Base-by-base conservation (phyloP, 345 rosid genomes). In the Eutrema yunnanense region DNA sequence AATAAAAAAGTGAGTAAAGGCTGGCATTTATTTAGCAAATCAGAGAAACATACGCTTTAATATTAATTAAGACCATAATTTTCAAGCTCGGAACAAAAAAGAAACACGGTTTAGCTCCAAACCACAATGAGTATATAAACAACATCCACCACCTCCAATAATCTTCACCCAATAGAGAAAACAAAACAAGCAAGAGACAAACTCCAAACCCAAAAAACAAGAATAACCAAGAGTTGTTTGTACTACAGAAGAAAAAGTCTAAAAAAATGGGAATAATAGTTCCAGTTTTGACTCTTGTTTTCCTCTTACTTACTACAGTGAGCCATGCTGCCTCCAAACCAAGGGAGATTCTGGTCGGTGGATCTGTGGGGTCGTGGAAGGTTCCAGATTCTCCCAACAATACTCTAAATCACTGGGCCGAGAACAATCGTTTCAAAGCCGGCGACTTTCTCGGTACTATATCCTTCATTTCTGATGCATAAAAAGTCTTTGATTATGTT, bases 311-410 rank as follows among this genome's bases (percentile, higher is more conserved):
- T 16, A 9, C 77, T 11, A 27, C 74, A 68, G 36, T 49, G 66
- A 69, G 81, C 46, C 83, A 84, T 72, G 87, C 86, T 11, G 65
- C 51, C n/a, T 16, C 60, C 6, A 69, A 38, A 2, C 60, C 71
- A 7, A 81, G 65, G 51, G 79, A 79, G 29, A 37, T 86, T 36
- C 30, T 84, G 6, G 85, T 91, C 22, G 91, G 96, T 2, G 91
- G 96, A 49, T 79, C 71, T 44, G 64, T 71, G 2, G 71, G 77
- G 54, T 67, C 89, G 0, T 90, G 97, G 95, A 75, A 80, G 71
- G 65, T 81, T 65, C 92, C 95, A 7, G 62, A 72, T 37, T 79
- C 86, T 42, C 64, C 74, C 11, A 65, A 64, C 8, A 54, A 73
- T 61, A 65, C 75, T 71, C 75, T 86, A 73, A 82, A 73, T 42